Percentiles rank a stretch among this genome's conserved stretches.
These are phyloP conservation scores for Exserohilum rostratum DNA, from an alignment of 2,329 filamentous ascomycete species.

Conservation along the genomic window DNA sequence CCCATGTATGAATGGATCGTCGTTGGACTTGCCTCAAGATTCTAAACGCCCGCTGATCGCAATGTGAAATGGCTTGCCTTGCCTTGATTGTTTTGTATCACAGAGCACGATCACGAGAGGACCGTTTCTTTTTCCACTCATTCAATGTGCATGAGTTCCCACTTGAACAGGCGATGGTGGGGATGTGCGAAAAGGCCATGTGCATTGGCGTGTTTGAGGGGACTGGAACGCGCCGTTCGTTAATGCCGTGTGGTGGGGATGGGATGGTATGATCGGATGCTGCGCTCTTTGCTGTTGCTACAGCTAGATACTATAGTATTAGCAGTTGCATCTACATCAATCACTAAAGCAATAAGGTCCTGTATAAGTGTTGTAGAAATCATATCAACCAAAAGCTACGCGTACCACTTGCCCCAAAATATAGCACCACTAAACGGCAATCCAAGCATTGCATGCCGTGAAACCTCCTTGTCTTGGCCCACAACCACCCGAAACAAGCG, in stretches of 20 bases:
- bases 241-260: not conserved
- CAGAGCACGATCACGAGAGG: not conserved
- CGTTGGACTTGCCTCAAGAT: not conserved
- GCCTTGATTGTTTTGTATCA: too few relatives aligned
- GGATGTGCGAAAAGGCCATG: not conserved
- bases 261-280: too few relatives aligned
- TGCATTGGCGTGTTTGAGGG: not conserved
- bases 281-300: not conserved
- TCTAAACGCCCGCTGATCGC: not conserved
- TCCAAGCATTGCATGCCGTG: slow-evolving; percentile 4
- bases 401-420: not conserved
- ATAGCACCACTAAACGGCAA: slow-evolving; percentile 6
- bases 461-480: slow-evolving; percentile 14
- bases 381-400: not conserved
- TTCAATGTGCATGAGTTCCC: not conserved
- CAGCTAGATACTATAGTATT: not conserved
- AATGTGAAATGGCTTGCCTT: not conserved
- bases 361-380: not conserved
- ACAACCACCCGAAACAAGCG: slow-evolving; percentile 4
- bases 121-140: slow-evolving; percentile 3
- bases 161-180: not conserved
- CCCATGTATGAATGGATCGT: not conserved
- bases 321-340: not conserved
- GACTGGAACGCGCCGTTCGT: not conserved
- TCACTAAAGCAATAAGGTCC: not conserved